A percentile compares a stretch with the other conserved stretches of the same genome.
Conservation (phyloP, 768 basidiomycete genomes). For the Podaxis sp. region DNA sequence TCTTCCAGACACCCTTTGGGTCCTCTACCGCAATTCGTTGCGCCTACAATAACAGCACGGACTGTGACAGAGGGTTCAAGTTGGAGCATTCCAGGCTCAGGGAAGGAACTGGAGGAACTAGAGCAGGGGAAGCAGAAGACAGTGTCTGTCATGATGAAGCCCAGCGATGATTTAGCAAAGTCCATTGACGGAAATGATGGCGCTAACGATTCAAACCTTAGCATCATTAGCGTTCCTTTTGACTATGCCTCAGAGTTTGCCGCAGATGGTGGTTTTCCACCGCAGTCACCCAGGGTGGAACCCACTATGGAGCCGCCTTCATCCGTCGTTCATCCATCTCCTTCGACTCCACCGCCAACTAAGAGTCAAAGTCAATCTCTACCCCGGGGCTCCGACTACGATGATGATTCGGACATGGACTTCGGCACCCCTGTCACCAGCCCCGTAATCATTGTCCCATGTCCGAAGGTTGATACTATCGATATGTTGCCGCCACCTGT, state of each 20-base stretch:
- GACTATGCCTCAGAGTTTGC: no score
- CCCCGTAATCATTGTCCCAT: slow-evolving; percentile 10
- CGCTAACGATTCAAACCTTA: not conserved
- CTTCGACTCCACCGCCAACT: not conserved
- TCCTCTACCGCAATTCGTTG: not conserved
- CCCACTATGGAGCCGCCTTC: not conserved
- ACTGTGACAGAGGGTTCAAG: slow-evolving; percentile 1
- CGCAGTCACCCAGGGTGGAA: not conserved
- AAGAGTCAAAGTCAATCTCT: not conserved
- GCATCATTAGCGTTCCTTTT: not conserved
- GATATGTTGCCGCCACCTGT: slow-evolving; percentile 4
- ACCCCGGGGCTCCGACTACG: not conserved
- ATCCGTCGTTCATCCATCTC: not conserved
- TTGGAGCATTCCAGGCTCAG: not conserved
- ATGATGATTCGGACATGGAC: slow-evolving; percentile 13
- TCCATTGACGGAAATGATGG: not conserved
- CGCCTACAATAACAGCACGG: not conserved
- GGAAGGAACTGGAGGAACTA: not conserved
- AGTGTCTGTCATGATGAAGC: not conserved
- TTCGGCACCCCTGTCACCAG: slow-evolving; percentile 14
- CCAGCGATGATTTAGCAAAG: not conserved
- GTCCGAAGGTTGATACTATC: not conserved
- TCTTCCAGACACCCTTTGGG: not conserved
- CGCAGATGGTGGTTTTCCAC: not conserved
- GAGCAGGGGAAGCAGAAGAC: not conserved